Evolutionary conservation across 1,284 basidiomycete genomes (phyloP), one percentile per base, ranked within the genome.

Genomic region (Mycosarcoma maydis): DNA sequence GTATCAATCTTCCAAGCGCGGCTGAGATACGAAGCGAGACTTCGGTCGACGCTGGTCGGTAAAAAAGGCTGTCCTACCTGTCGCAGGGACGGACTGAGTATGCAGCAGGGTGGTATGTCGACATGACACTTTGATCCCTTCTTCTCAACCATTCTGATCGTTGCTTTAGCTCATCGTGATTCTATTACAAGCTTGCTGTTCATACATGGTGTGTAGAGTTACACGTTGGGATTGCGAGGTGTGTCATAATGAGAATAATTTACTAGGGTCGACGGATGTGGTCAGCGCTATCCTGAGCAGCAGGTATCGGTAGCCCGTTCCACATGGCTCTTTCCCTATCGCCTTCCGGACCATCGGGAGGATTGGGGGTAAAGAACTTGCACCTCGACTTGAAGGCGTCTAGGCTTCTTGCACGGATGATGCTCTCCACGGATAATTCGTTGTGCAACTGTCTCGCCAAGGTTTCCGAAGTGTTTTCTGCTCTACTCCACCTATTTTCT

Each of bases 321-420:
- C 76, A 78, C 60, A 67, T 72, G 0, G 72, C 59, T n/a, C 54
- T 41, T 29, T 78, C 76, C 5, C 65, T 61, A 16, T 70, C 67
- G 4, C 65, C 66, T n/a, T 62, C 48, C 5, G 47, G 38, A 0
- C 53, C 57, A 2, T 40, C 34, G 1, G 51, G 51, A 20, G 56
- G 53, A 20, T 10, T 11, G 0, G 72, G 76, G 4, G 37, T 39
- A 49, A 78, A 78, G 29, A 72, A 64, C 22, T 54, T 65, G 27
- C 76, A 78, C 23, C 72, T 60, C 3, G 72, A 75, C 46, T 78
- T 76, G 64, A 78, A 76, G 1, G 57, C 75, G 3, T 77, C 77
- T 7, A 78, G 48, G 10, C 75, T 76, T 9, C 77, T 46, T 0
- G 67, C 64, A 5, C 77, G 49, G 29, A 78, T 72, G 45, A 78